Base-by-base conservation (phyloP, 371 early-diverging fungal species). In the Mortierella sp. region DNA sequence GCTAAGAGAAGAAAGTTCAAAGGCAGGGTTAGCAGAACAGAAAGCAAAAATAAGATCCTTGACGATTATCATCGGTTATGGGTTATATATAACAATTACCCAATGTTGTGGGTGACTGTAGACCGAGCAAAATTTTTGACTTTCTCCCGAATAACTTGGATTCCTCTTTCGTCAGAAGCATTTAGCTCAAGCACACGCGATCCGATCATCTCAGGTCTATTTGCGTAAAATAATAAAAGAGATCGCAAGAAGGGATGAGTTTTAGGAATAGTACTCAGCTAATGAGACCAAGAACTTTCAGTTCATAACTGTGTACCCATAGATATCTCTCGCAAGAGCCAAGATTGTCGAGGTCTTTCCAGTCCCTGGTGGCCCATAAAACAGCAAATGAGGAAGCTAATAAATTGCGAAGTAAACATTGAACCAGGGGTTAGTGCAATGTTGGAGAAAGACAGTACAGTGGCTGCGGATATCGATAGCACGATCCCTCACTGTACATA, bases 141-240 rank as follows among this genome's bases (percentile, higher is more conserved):
- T 80, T 96, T 98, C 59, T 96, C 95, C 66, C 99, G 90, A 43
- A 99, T 93, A 14, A 98, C 93, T 35, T 93, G 88, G 57, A 99
- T 99, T 58, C 99, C 99, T 68, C 99, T 92, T 86, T 99, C 99
- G 84, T 99, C 99, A 1, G 97, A 97, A 1, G 99, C 99, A 86
- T 99, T 99, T 47, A 99, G 87, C 86, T 99, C 99, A 24, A 99
- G 89, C 4, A 99, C 94, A 55, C 97, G 90, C 22, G 90, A 84
- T 68, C 91, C 92, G 59, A 91, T 84, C 35, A 94, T 77, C 62
- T 93, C 93, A 12, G 95, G 95, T 26, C 97, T 93, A 75, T 5
- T 65, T 11, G 35, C n/a, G 14, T 39, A 30, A 22, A 60, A 47
- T 54, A 62, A 58, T 5, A 58, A 8, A 57, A 28, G 18, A 32